phyloP scores from a whole-genome alignment of 2,329 filamentous ascomycete genomes.

The Fusarium sacchari region DNA sequence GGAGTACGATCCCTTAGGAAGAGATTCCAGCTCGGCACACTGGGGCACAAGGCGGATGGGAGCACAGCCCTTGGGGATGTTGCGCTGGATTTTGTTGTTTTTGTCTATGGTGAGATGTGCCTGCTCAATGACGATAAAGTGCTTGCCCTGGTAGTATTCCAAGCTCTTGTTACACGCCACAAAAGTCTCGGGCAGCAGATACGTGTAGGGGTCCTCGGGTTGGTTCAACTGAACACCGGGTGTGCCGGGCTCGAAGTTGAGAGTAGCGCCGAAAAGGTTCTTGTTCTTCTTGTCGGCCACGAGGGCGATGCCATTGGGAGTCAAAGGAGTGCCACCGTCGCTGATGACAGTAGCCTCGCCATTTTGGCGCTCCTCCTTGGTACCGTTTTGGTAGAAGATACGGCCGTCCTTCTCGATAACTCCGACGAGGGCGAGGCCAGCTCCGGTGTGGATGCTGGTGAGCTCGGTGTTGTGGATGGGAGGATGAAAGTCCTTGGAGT shows the following conservation, averaged over 20 bases:
- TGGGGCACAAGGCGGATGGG: constrained; percentile 56
- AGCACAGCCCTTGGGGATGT: constrained; percentile 51
- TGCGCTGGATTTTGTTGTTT: constrained; percentile 34
- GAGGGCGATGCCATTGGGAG: constrained; percentile 51
- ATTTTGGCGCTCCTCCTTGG: constrained; percentile 48
- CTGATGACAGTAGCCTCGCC: constrained; percentile 50
- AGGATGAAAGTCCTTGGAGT: constrained; percentile 51
- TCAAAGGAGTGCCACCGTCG: constrained; percentile 53
- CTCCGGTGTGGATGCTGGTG: constrained; percentile 55
- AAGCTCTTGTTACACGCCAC: constrained; percentile 56
- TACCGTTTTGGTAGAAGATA: constrained; percentile 63
- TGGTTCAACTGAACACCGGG: constrained; percentile 47
- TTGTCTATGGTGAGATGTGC: constrained; percentile 43
- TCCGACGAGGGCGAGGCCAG: constrained; percentile 53
- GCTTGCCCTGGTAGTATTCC: constrained; percentile 52
- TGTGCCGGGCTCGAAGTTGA: constrained; percentile 51
- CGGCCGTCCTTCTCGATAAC: constrained; percentile 42
- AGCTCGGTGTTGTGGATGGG: constrained; percentile 55
- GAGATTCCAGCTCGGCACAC: constrained; percentile 51
- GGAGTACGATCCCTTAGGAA: constrained; percentile 49
- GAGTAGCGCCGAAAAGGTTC: constrained; percentile 45
- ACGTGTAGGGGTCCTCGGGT: constrained; percentile 39
- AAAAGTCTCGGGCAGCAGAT: constrained; percentile 49
- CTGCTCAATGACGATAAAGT: constrained; percentile 54
- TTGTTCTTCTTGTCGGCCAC: constrained; percentile 43